These are phyloP conservation scores for Quercus robur DNA, from an alignment of 306 rosid species.

Conservation along the genomic window DNA sequence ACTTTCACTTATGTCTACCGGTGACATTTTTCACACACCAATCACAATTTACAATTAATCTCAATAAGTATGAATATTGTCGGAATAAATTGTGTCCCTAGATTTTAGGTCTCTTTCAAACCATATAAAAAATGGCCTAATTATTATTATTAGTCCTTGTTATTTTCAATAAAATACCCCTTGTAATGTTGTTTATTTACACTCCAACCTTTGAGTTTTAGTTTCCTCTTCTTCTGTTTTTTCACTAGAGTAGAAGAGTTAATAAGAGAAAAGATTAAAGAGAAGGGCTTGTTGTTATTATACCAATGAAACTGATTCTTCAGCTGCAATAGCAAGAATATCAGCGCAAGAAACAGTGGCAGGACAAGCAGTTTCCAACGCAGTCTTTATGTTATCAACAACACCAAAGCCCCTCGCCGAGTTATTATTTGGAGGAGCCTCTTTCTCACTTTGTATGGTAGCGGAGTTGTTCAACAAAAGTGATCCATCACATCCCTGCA, in stretches of 20 bases:
- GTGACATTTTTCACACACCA: too few relatives aligned
- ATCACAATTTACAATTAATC: too few relatives aligned
- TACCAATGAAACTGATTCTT: slow-evolving; percentile 43
- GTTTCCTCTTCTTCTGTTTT: too few relatives aligned
- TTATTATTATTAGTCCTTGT: neutral
- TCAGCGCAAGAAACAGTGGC: slow-evolving; percentile 55
- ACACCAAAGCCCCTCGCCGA: slow-evolving; percentile 53
- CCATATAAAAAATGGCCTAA: too few relatives aligned
- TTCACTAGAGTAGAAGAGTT: too few relatives aligned
- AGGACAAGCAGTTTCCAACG: slow-evolving; percentile 40
- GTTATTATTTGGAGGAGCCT: slow-evolving; percentile 23
- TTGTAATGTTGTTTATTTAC: too few relatives aligned
- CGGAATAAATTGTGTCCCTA: too few relatives aligned
- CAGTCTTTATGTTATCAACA: slow-evolving; percentile 38
- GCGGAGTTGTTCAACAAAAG: slow-evolving; percentile 36
- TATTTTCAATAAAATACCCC: neutral
- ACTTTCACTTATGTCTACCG: too few relatives aligned
- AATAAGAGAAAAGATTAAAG: neutral
- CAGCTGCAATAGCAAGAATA: slow-evolving; percentile 48
- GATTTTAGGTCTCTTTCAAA: too few relatives aligned
- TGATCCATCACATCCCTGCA: slow-evolving; percentile 65
- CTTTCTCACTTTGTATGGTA: slow-evolving; percentile 46
- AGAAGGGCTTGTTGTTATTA: neutral
- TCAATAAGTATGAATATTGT: too few relatives aligned
- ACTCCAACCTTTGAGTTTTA: too few relatives aligned